phyloP scores from a whole-genome alignment of 257 asterid species.

The Gynochthodes officinalis region DNA sequence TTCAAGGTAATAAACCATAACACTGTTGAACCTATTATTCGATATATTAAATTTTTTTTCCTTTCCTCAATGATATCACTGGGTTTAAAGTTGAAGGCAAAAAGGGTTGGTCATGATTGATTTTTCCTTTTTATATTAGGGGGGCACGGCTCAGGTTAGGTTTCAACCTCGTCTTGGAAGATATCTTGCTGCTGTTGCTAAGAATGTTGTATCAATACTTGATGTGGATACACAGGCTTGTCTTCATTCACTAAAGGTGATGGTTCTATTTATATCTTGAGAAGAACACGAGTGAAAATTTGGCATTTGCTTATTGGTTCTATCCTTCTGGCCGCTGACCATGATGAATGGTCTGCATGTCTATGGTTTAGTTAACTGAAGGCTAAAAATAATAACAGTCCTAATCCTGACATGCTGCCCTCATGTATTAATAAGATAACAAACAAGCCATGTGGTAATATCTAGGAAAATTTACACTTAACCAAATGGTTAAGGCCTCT shows the following conservation, averaged over 20 bases:
- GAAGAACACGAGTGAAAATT: neutral
- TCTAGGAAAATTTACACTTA: neutral
- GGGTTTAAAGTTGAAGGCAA: neutral
- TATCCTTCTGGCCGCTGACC: neutral
- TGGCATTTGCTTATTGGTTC: no score
- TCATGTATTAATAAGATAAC: neutral
- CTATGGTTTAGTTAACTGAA: neutral
- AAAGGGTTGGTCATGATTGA: neutral
- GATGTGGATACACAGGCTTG: constrained; percentile 80
- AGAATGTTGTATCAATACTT: constrained; percentile 75
- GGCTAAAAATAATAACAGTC: neutral
- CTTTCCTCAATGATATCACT: no score
- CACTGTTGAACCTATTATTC: no score
- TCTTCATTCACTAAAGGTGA: constrained; percentile 77
- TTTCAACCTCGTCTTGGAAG: constrained; percentile 92
- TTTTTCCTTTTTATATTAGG: constrained; percentile 44
- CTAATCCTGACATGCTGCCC: neutral
- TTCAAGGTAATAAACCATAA: constrained; percentile 55
- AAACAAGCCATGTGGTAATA: neutral
- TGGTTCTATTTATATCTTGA: neutral
- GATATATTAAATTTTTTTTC: neutral
- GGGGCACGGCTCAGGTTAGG: constrained; percentile 85
- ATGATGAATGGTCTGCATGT: neutral
- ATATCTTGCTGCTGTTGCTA: constrained; percentile 94
- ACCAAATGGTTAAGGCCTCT: neutral